Conservation (phyloP, 768 basidiomycete genomes). For the Termitomyces sp. region DNA sequence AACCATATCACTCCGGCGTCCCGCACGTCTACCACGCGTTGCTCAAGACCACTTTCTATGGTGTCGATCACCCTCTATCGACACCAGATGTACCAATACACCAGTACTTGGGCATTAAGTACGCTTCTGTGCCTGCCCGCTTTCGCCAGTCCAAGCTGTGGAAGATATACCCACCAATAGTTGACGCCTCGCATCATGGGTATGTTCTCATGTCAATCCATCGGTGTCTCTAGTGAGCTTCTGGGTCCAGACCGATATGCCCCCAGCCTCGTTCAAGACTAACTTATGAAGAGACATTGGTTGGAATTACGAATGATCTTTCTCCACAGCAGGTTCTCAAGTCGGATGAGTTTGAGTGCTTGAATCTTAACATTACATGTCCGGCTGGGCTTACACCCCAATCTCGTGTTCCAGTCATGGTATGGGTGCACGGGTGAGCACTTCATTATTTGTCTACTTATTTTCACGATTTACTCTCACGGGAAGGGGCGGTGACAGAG, state of each 20-base stretch:
- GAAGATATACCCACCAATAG: conserved; percentile 48
- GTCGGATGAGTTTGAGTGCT: conserved; percentile 74
- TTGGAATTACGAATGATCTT: conserved; percentile 49
- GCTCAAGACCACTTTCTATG: conserved; percentile 62
- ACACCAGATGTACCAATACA: conserved; percentile 50
- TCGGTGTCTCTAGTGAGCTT: background rate
- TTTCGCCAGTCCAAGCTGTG: conserved; percentile 69
- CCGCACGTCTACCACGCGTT: conserved; percentile 43
- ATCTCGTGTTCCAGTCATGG: conserved; percentile 69
- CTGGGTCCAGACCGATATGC: conserved; percentile 57
- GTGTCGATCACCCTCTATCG: conserved; percentile 57
- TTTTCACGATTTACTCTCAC: conserved; percentile 2
- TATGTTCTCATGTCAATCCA: conserved; percentile 24
- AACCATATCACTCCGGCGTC: conserved; percentile 15
- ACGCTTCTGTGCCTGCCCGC: conserved; percentile 65
- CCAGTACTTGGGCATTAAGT: conserved; percentile 77
- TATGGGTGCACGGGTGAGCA: conserved; percentile 82
- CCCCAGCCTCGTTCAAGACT: conserved; percentile 49
- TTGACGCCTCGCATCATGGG: conserved; percentile 67
- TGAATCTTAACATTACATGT: conserved; percentile 77
- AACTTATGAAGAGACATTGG: conserved; percentile 54
- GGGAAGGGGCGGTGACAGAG: conserved; percentile 62
- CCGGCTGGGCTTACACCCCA: conserved; percentile 49
- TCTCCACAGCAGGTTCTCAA: conserved; percentile 49
- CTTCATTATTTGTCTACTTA: conserved; percentile 1